Conservation (phyloP, 2,329 filamentous ascomycete genomes). For the Phialophora tarda region DNA sequence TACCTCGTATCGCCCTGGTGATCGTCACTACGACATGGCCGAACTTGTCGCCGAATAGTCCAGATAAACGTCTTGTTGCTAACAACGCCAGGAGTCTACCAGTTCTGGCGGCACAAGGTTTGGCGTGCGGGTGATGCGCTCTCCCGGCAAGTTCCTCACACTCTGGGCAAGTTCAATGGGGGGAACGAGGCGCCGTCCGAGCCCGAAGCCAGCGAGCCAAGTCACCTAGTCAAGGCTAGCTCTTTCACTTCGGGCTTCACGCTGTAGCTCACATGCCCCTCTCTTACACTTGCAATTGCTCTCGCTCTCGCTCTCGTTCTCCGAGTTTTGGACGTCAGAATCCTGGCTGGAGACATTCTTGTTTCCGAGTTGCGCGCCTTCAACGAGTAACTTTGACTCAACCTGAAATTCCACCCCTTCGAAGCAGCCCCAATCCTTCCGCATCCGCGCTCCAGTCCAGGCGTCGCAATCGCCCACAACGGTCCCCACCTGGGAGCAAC, state of each 20-base stretch:
- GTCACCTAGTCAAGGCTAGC: neutral
- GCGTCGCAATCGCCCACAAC: too few relatives aligned
- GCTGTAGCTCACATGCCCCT: neutral
- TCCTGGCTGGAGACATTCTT: neutral
- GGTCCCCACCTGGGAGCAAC: neutral
- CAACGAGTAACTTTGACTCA: neutral
- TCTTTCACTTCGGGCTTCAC: neutral
- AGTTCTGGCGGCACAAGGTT: neutral
- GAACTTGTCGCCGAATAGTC: neutral
- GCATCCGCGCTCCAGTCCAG: neutral
- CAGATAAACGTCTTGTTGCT: neutral
- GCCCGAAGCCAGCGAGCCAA: conserved; percentile 4
- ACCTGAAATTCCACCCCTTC: neutral
- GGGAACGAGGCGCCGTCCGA: conserved; percentile 5
- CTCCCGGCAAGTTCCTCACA: neutral
- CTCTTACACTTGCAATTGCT: too few relatives aligned
- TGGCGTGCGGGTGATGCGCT: neutral
- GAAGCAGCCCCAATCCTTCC: neutral
- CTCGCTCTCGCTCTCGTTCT: neutral
- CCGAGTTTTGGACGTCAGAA: neutral
- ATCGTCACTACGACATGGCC: neutral
- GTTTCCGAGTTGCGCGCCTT: neutral
- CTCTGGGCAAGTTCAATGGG: neutral
- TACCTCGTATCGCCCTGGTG: neutral
- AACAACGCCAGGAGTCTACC: neutral